Evolutionary conservation across 257 asterid species (phyloP), one percentile per base, ranked within the genome.

Genomic region (Plantago elongata): DNA sequence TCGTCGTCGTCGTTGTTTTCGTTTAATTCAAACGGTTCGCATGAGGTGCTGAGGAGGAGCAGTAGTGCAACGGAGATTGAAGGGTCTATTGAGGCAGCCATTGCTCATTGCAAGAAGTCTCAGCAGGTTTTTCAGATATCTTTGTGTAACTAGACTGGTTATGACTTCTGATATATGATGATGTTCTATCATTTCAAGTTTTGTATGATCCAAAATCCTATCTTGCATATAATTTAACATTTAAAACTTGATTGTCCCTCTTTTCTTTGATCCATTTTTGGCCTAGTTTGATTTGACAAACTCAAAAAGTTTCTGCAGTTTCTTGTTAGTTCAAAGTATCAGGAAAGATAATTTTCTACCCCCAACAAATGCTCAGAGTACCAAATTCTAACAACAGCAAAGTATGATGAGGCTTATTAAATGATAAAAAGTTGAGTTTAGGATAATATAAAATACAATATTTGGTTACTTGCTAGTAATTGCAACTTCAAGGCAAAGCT

Each of bases 51-150:
- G 8, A 77, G 84, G 72, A 81, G 96, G 60, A 89, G 89, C 71
- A 78, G 89, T 72, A 81, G 88, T 65, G 87, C 72, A 4, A 79
- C 77, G 10, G 95, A 86, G 77, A 65, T 80, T 47, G 97, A 91
- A 68, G 63, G 78, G 1, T 84, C 94, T 3, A 82, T 90, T 65
- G 82, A 91, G 58, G 96, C 87, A 2, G 98, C 98, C 34, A 91
- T 91, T 70, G 96, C 88, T 52, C 90, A 91, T 60, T 91, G 98
- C 82, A 88, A 86, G 75, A 82, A 75, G 47, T 85, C 96, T 66
- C 83, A 83, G 30, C 75, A 74, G 64, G 50, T 13, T 57, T 47
- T 60, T 42, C 22, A 3, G 9, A 4, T 57, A 6, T 59, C 51
- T 45, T 12, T 60, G 38, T 52, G 50, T 60, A 45, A 45, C 45